Percentiles rank a stretch among this genome's conserved stretches.
These are phyloP conservation scores for Candida ortonii DNA, from an alignment of 805 yeast genomes.

Conservation along the genomic window DNA sequence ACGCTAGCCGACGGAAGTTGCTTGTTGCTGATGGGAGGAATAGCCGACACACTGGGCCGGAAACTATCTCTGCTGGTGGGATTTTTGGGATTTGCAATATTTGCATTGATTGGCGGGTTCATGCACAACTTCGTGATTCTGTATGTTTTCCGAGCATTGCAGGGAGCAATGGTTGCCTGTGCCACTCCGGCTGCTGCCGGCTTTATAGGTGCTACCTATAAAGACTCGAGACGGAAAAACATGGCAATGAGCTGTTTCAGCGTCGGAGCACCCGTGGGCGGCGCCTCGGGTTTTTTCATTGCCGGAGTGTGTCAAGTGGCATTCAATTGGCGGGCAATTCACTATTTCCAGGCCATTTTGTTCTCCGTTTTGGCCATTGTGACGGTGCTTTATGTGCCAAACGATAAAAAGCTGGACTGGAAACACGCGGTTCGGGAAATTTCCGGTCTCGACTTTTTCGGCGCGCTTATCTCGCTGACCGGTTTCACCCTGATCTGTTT, in stretches of 20 bases:
- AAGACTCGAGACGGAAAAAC: conserved; percentile 39
- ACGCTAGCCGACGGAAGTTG: conserved; percentile 43
- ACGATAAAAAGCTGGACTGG: conserved; percentile 32
- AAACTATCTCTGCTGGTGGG: conserved; percentile 37
- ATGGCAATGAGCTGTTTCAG: conserved; percentile 41
- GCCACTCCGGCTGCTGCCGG: conserved; percentile 49
- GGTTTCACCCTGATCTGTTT: conserved; percentile 43
- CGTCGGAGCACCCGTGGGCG: conserved; percentile 49
- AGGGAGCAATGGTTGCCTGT: conserved; percentile 43
- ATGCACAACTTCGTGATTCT: conserved; percentile 37
- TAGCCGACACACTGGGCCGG: conserved; percentile 50
- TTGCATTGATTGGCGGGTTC: conserved; percentile 37
- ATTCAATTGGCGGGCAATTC: conserved; percentile 41
- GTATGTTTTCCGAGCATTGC: conserved; percentile 42
- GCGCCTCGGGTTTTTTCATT: conserved; percentile 39
- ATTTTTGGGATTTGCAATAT: conserved; percentile 32
- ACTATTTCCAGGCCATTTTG: conserved; percentile 40
- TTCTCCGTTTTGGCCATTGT: conserved; percentile 27
- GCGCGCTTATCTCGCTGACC: conserved; percentile 39
- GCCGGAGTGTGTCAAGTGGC: conserved; percentile 44
- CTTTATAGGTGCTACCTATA: conserved; percentile 40
- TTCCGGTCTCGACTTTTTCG: conserved; percentile 38
- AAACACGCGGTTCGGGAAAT: conserved; percentile 25
- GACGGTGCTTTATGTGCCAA: conserved; percentile 34
- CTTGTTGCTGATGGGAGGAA: conserved; percentile 42